phyloP scores from a whole-genome alignment of 164 flowering plant species.

The Nymphaea thermarum region DNA sequence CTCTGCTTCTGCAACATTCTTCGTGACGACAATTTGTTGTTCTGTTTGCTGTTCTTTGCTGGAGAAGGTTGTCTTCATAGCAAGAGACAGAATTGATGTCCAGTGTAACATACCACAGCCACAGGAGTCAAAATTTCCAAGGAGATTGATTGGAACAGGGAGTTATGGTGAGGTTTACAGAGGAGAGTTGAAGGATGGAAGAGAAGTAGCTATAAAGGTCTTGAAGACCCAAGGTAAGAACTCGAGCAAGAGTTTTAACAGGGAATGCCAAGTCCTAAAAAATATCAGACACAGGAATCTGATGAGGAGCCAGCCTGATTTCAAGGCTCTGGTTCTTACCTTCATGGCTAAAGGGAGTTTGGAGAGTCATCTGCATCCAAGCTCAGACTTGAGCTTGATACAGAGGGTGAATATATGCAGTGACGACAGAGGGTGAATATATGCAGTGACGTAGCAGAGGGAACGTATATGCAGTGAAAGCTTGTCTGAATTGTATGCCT shows the following conservation, averaged over 20 bases:
- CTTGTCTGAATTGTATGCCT: too few species aligned
- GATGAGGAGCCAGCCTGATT: constrained; percentile 22
- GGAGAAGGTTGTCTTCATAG: constrained; percentile 1
- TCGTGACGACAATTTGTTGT: constrained; percentile 12
- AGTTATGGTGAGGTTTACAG: constrained; percentile 19
- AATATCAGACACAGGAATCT: constrained; percentile 18
- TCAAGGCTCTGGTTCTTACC: constrained; percentile 23
- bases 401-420: constrained; percentile 15
- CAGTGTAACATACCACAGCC: neutral
- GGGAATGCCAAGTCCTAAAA: constrained; percentile 24
- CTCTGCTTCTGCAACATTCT: constrained; percentile 5
- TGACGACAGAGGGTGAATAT: too few species aligned
- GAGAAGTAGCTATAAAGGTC: constrained; percentile 17
- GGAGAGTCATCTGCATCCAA: constrained; percentile 15
- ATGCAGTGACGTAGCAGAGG: constrained; percentile 24
- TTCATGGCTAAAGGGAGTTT: constrained; percentile 28
- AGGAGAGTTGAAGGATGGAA: constrained; percentile 15
- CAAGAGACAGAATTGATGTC: neutral
- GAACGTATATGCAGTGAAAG: too few species aligned
- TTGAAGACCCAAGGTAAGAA: constrained; percentile 14
- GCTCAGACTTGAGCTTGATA: constrained; percentile 11
- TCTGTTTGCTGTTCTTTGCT: constrained; percentile 7
- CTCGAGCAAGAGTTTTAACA: constrained; percentile 16
- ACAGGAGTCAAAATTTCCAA: constrained; percentile 11
- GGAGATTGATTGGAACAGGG: constrained; percentile 18